These are phyloP conservation scores for Nakaseomyces uthaithaninus DNA, from an alignment of 1,139 yeast species.

Conservation along the genomic window DNA sequence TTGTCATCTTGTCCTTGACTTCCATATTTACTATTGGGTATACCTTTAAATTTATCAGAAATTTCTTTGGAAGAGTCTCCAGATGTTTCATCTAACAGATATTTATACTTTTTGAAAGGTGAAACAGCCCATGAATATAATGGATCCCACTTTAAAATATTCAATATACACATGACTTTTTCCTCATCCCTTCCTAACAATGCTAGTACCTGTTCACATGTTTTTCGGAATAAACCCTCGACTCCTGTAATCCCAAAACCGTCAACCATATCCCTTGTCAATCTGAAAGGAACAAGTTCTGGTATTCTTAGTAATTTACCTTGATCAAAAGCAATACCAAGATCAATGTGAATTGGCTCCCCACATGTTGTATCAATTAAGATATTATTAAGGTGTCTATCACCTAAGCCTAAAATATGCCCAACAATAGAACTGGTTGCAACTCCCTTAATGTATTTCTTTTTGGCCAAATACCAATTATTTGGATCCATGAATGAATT, in stretches of 20 bases:
- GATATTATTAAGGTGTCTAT: conserved; percentile 87
- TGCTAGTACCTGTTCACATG: conserved; percentile 66
- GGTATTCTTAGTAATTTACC: conserved; percentile 81
- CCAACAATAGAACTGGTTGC: conserved; percentile 88
- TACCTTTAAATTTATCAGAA: neutral
- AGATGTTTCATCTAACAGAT: conserved; percentile 22
- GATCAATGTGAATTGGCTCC: conserved; percentile 90
- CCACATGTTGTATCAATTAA: conserved; percentile 72
- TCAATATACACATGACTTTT: conserved; percentile 71
- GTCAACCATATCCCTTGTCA: conserved; percentile 85
- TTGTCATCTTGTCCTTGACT: conserved; percentile 33
- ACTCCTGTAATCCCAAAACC: conserved; percentile 85
- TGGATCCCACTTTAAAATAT: conserved; percentile 88
- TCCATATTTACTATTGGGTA: neutral
- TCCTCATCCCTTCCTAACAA: conserved; percentile 60
- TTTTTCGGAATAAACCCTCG: conserved; percentile 62
- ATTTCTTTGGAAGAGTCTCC: conserved; percentile 7
- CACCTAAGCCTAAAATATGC: conserved; percentile 83
- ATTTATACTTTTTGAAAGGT: conserved; percentile 50
- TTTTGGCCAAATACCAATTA: conserved; percentile 62
- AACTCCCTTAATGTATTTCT: conserved; percentile 64
- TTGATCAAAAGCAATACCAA: conserved; percentile 94
- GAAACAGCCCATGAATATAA: conserved; percentile 83
- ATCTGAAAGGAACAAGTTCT: conserved; percentile 85
- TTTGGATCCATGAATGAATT: conserved; percentile 59